phyloP scores from a whole-genome alignment of 1,139 yeast species.

The Williopsis jadinii region DNA sequence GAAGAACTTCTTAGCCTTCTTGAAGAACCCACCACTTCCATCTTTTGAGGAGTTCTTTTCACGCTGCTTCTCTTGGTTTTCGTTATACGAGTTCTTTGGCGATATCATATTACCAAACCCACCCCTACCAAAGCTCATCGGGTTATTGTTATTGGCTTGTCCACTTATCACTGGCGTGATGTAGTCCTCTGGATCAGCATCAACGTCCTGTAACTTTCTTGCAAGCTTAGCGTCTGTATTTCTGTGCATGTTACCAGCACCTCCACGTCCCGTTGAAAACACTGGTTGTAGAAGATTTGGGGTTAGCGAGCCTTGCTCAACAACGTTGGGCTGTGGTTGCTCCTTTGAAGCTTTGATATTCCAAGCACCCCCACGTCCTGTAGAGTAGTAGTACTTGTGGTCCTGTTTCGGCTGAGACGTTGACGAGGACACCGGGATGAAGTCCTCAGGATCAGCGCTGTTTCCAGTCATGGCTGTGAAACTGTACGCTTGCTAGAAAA shows the following conservation, averaged over 20 bases:
- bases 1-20: slow-evolving; percentile 22
- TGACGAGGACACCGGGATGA: not conserved
- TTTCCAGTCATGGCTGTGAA: too few relatives aligned
- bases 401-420: too few relatives aligned
- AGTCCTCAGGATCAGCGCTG: too few relatives aligned
- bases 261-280: slow-evolving; percentile 76
- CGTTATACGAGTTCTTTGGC: slow-evolving; percentile 25
- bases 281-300: slow-evolving; percentile 54
- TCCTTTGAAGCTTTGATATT: slow-evolving; percentile 45
- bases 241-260: slow-evolving; percentile 69
- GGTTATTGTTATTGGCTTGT: slow-evolving; percentile 42
- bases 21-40: slow-evolving; percentile 18
- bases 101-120: slow-evolving; percentile 36
- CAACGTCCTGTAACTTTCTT: slow-evolving; percentile 67
- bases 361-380: slow-evolving; percentile 78
- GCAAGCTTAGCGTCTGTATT: slow-evolving; percentile 57
- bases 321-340: slow-evolving; percentile 46
- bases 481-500: too few relatives aligned
- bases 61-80: slow-evolving; percentile 16
- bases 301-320: slow-evolving; percentile 56
- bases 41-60: slow-evolving; percentile 10
- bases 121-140: slow-evolving; percentile 32
- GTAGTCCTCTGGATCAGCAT: slow-evolving; percentile 26
- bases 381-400: slow-evolving; percentile 15
- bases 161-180: slow-evolving; percentile 24